Percentiles rank a stretch among this genome's conserved stretches.
These are phyloP conservation scores for Zasmidium citrigriseum DNA, from an alignment of 2,329 filamentous ascomycete species.

Conservation along the genomic window DNA sequence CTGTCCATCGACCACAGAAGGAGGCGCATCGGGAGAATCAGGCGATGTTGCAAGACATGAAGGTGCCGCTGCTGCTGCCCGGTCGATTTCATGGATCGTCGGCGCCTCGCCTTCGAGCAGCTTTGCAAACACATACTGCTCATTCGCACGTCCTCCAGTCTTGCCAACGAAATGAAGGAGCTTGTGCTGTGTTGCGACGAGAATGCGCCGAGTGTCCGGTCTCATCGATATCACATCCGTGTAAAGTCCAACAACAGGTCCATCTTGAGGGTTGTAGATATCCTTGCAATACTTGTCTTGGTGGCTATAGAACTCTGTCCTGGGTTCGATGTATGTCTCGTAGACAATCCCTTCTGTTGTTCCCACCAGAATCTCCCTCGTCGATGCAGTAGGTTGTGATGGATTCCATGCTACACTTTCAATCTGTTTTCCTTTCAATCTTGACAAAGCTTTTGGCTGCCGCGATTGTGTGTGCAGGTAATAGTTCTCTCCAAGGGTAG, in stretches of 20 bases:
- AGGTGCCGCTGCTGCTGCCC: conserved; percentile 58
- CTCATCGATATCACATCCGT: conserved; percentile 71
- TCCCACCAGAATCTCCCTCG: conserved; percentile 88
- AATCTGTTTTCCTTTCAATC: conserved; percentile 82
- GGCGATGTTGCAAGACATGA: conserved; percentile 77
- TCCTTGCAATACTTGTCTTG: conserved; percentile 90
- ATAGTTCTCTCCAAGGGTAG: conserved; percentile 90
- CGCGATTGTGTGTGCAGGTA: conserved; percentile 96
- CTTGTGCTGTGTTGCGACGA: conserved; percentile 76
- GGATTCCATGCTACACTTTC: conserved; percentile 95
- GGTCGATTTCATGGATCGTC: conserved; percentile 69
- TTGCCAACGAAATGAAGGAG: conserved; percentile 81
- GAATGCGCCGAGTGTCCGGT: conserved; percentile 71
- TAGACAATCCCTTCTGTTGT: conserved; percentile 93
- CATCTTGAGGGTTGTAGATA: conserved; percentile 80
- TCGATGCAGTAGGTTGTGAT: conserved; percentile 86
- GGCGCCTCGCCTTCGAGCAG: conserved; percentile 88
- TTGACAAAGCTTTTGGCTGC: conserved; percentile 77
- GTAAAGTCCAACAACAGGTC: conserved; percentile 82
- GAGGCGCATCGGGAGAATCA: conserved; percentile 58
- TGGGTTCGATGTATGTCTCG: conserved; percentile 91
- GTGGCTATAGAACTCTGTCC: conserved; percentile 90
- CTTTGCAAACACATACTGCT: conserved; percentile 82
- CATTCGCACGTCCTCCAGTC: conserved; percentile 69
- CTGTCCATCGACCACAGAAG: conserved; percentile 23